A percentile compares a stretch with the other conserved stretches of the same genome.
Conservation (phyloP, 83 land plant genomes). For the Thuja plicata region DNA sequence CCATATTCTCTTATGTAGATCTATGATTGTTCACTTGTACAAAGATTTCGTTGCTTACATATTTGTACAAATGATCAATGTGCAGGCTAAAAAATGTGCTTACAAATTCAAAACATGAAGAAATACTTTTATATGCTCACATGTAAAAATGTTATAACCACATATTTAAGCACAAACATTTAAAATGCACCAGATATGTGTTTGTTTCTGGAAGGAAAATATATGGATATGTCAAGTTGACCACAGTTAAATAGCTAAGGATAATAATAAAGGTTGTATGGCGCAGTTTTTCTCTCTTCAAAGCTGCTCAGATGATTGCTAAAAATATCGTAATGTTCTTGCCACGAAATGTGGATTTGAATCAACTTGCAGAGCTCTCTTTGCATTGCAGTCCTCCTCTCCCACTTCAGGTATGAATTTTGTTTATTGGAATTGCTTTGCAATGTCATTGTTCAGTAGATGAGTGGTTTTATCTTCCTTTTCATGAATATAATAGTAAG, state of each 20-base stretch:
- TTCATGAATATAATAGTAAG: not conserved
- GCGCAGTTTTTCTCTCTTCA: constrained; percentile 67
- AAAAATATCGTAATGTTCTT: constrained; percentile 75
- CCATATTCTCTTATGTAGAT: not conserved
- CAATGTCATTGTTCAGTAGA: not conserved
- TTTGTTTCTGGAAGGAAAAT: not conserved
- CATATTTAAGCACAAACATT: not conserved
- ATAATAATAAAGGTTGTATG: not conserved
- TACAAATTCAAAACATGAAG: not conserved
- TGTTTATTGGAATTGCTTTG: not conserved
- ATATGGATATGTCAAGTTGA: not conserved
- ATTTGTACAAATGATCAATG: not conserved
- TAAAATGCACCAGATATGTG: not conserved
- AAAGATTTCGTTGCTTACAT: not conserved
- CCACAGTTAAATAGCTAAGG: not conserved
- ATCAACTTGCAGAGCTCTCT: constrained; percentile 80
- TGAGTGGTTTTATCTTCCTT: not conserved
- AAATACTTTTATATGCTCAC: not conserved
- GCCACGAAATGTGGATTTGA: constrained; percentile 88
- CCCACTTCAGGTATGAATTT: constrained; percentile 65
- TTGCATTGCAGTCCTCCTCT: constrained; percentile 68
- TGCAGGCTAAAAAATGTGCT: not conserved
- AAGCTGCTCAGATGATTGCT: constrained; percentile 67
- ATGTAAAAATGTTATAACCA: not conserved
- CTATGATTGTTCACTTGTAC: not conserved